Conservation (phyloP, 2,329 filamentous ascomycete species). For the Torrubiella hemipterigena region DNA sequence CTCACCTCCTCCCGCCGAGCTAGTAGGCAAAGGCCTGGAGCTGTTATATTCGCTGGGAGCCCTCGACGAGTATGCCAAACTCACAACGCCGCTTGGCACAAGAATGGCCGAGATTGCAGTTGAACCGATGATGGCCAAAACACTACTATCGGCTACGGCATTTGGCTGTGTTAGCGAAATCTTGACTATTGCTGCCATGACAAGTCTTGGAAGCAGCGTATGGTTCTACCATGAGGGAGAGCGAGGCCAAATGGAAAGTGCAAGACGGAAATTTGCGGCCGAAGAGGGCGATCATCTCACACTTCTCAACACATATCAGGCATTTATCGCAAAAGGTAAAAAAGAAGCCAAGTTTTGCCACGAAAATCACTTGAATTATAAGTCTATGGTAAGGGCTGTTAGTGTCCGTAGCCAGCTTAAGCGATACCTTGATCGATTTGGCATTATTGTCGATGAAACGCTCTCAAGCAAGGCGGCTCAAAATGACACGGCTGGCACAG, state of each 20-base stretch:
- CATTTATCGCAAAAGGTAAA: slow-evolving; percentile 71
- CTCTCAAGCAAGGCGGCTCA: slow-evolving; percentile 24
- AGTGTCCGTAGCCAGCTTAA: slow-evolving; percentile 79
- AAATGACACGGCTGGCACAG: slow-evolving; percentile 15
- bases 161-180: slow-evolving; percentile 80
- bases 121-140: slow-evolving; percentile 92
- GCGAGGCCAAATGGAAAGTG: slow-evolving; percentile 62
- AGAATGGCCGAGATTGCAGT: slow-evolving; percentile 90
- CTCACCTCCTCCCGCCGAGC: slow-evolving; percentile 71
- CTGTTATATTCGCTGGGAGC: slow-evolving; percentile 78
- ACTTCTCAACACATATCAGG: slow-evolving; percentile 83
- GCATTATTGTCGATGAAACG: slow-evolving; percentile 55
- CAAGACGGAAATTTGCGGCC: slow-evolving; percentile 71
- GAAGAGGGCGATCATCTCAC: slow-evolving; percentile 93
- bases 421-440: slow-evolving; percentile 77
- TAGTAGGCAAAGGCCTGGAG: slow-evolving; percentile 78
- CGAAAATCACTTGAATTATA: slow-evolving; percentile 78
- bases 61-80: slow-evolving; percentile 77
- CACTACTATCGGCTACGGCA: slow-evolving; percentile 59
- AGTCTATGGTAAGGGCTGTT: slow-evolving; percentile 68
- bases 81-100: slow-evolving; percentile 77
- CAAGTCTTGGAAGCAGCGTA: slow-evolving; percentile 67
- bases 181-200: slow-evolving; percentile 88
- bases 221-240: slow-evolving; percentile 75
- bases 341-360: slow-evolving; percentile 81